phyloP scores from a whole-genome alignment of 768 basidiomycete genomes.

The Suillus decipiens region DNA sequence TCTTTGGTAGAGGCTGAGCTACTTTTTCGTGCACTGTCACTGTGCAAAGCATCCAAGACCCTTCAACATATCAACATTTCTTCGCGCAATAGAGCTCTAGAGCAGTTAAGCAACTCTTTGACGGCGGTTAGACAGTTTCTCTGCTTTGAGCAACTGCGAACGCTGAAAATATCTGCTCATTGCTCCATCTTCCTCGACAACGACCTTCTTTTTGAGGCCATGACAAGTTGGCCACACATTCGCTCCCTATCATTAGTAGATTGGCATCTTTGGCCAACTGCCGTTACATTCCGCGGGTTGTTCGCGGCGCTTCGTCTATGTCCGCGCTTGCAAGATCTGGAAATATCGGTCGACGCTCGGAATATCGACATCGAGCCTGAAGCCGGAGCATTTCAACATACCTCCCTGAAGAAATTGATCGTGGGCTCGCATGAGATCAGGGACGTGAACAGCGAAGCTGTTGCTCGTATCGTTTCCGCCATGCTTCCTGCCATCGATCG shows the following conservation, averaged over 20 bases:
- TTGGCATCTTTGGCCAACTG: too few species aligned
- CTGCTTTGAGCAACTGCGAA: neutral
- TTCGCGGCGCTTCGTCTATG: neutral
- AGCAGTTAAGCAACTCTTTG: neutral
- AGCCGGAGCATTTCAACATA: neutral
- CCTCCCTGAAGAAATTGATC: neutral
- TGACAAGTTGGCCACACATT: conserved; percentile 1
- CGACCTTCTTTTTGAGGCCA: neutral
- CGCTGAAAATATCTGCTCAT: neutral
- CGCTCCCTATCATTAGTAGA: neutral
- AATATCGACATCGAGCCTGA: neutral
- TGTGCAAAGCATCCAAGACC: conserved; percentile 4
- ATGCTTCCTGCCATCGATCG: neutral
- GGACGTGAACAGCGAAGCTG: neutral
- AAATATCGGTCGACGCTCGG: neutral
- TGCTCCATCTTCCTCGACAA: neutral
- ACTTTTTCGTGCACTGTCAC: neutral
- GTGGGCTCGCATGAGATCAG: neutral
- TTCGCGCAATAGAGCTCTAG: neutral
- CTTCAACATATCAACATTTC: neutral
- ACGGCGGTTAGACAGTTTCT: neutral
- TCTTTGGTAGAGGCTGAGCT: neutral
- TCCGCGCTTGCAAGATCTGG: neutral
- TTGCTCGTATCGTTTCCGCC: neutral
- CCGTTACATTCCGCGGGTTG: conserved; percentile 1